phyloP scores from a whole-genome alignment of 257 asterid genomes.

The Nicotiana tabacum region DNA sequence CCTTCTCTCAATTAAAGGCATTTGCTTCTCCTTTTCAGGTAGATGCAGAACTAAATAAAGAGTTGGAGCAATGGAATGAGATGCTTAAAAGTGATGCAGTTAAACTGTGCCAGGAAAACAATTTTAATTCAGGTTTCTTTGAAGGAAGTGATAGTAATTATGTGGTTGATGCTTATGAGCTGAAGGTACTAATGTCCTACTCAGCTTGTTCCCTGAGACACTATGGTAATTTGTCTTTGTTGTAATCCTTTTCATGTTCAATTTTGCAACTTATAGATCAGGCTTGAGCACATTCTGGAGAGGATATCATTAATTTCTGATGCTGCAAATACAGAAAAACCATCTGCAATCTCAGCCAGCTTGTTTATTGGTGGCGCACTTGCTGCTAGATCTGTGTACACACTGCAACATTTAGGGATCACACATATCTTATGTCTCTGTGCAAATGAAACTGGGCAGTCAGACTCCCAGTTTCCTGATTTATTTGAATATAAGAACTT shows the following conservation, averaged over 20 bases:
- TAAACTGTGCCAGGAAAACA: slow-evolving; percentile 84
- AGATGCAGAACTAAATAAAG: slow-evolving; percentile 77
- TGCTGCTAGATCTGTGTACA: slow-evolving; percentile 90
- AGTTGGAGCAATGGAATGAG: slow-evolving; percentile 92
- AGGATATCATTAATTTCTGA: slow-evolving; percentile 79
- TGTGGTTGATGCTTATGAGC: slow-evolving; percentile 92
- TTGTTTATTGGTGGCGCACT: slow-evolving; percentile 93
- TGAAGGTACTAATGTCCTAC: slow-evolving; percentile 52
- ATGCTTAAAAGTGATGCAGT: slow-evolving; percentile 79
- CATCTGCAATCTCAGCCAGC: slow-evolving; percentile 50
- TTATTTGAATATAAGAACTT: slow-evolving; percentile 77
- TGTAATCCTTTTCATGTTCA: slow-evolving; percentile 11
- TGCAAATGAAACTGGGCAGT: slow-evolving; percentile 94
- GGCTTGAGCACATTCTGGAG: slow-evolving; percentile 98
- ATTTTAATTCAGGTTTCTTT: slow-evolving; percentile 84
- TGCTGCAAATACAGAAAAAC: slow-evolving; percentile 94
- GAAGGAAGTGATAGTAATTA: slow-evolving; percentile 85
- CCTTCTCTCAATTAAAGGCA: slow-evolving; percentile 9
- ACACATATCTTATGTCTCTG: slow-evolving; percentile 89
- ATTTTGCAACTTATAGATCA: slow-evolving; percentile 49
- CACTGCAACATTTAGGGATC: slow-evolving; percentile 82
- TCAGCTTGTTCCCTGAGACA: neutral
- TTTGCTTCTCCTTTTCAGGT: slow-evolving; percentile 49
- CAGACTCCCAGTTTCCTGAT: slow-evolving; percentile 88
- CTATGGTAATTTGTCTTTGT: neutral